phyloP scores from a whole-genome alignment of 495 filamentous ascomycete genomes.

The Extremus antarcticus region DNA sequence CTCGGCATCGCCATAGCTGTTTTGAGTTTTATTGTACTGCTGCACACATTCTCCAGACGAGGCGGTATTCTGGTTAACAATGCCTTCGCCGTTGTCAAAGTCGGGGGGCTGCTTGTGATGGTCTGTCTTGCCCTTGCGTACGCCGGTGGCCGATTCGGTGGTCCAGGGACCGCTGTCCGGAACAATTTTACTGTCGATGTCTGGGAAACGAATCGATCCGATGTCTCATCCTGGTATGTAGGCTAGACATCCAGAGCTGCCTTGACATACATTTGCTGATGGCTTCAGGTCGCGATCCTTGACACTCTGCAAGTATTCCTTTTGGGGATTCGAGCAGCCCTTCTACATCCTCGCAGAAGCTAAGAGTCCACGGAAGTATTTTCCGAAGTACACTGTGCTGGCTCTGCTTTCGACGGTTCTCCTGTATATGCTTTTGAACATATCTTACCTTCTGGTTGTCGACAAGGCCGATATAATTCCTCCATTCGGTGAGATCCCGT shows the following conservation, averaged over 20 bases:
- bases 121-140: constrained; percentile 31
- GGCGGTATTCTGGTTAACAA: constrained; percentile 43
- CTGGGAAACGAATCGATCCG: neutral
- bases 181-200: constrained; percentile 12
- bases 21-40: constrained; percentile 30
- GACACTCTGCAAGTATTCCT: constrained; percentile 31
- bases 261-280: constrained; percentile 11
- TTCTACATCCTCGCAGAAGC: constrained; percentile 40
- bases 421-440: constrained; percentile 28
- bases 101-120: constrained; percentile 34
- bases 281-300: constrained; percentile 19
- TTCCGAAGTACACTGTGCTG: constrained; percentile 29
- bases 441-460: constrained; percentile 28
- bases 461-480: neutral
- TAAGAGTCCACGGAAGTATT: constrained; percentile 30
- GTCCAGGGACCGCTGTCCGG: neutral
- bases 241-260: constrained; percentile 6
- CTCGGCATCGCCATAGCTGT: constrained; percentile 36
- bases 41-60: constrained; percentile 38
- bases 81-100: constrained; percentile 39
- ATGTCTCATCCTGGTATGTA: constrained; percentile 12
- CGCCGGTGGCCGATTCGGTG: constrained; percentile 10
- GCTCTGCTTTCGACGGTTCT: constrained; percentile 32
- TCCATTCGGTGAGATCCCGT: neutral
- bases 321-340: constrained; percentile 34